A percentile compares a stretch with the other conserved stretches of the same genome.
These are phyloP conservation scores for Penicillium canariense DNA, from an alignment of 495 filamentous ascomycete genomes.

Conservation along the genomic window DNA sequence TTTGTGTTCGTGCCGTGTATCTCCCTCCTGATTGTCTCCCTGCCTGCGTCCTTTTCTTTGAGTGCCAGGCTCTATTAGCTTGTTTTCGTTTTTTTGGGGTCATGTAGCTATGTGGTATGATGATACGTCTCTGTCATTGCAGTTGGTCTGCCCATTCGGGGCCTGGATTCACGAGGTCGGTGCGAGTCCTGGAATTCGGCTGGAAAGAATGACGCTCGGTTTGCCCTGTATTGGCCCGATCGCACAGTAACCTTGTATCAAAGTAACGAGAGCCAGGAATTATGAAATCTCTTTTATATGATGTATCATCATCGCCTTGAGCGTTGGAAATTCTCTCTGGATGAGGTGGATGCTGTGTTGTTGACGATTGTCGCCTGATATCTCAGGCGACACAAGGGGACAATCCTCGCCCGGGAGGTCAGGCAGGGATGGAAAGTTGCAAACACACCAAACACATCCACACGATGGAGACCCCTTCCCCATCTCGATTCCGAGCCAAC, in stretches of 20 bases:
- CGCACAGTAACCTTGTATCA: neutral
- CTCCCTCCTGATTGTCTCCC: neutral
- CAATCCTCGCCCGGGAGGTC: too few relatives aligned
- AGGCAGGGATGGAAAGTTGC: too few relatives aligned
- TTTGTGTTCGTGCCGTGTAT: neutral
- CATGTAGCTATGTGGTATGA: slow-evolving; percentile 28
- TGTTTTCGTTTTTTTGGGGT: slow-evolving; percentile 4
- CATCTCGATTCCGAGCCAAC: slow-evolving; percentile 12
- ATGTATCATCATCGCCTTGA: neutral
- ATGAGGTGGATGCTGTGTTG: neutral
- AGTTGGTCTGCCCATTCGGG: slow-evolving; percentile 1
- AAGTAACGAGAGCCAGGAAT: neutral
- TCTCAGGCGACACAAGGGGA: neutral
- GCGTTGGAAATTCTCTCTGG: neutral
- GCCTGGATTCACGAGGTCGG: slow-evolving; percentile 5
- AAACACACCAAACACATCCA: slow-evolving; percentile 17
- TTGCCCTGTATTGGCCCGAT: neutral
- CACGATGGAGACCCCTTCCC: neutral
- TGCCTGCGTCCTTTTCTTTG: neutral
- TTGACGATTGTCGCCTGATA: neutral
- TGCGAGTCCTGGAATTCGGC: neutral
- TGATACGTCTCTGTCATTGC: slow-evolving; percentile 19
- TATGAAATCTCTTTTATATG: neutral
- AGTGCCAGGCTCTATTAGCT: slow-evolving; percentile 1
- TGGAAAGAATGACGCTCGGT: neutral